Base-by-base conservation (phyloP, 75 land plant species). In the Pinus albicaulis region DNA sequence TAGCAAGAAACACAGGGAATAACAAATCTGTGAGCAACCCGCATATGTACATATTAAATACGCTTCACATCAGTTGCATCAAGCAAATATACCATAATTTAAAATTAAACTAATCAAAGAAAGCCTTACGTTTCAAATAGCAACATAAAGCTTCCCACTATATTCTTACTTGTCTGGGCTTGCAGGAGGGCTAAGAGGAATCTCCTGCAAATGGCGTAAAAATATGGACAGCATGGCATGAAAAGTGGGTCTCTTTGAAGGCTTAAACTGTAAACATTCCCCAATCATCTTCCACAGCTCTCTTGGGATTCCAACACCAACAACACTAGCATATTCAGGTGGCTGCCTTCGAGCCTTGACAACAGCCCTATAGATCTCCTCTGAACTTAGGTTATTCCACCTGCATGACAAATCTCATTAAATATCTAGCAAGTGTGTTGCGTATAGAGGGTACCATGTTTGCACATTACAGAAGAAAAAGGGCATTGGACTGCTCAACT, bases 261-360 rank as follows among this genome's bases (percentile, higher is more conserved):
- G 81, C 76, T 93, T 95, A 76, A 95, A 93, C 82, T 92, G 96
- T 57, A 95, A 78, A 74, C 98, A 95, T 1, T 95, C 96, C 61
- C 98, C 98, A 82, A 95, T 93, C 98, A 95, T 95, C 86, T 89
- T 95, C 98, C 98, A 95, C 74, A 95, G 59, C 57, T 95, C 98
- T 75, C 96, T 85, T 53, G 98, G 98, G 71, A 95, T 91, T 31
- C 98, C 98, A 22, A 87, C 96, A 81, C 98, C 98, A 11, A 95
- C 98, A 66, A 95, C 92, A 80, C 93, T 89, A 28, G 94, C 91
- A 83, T 95, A 95, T 60, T 95, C 95, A 44, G 98, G 98, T 55
- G 98, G 98, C 62, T 84, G 76, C 72, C 79, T 85, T 55, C 84
- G 57, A 28, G 81, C 82, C 76, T 89, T 95, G 55, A 95, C 92